These are phyloP conservation scores for Cutaneotrichosporon arboriforme DNA, from an alignment of 1,284 basidiomycete species.

Conservation along the genomic window DNA sequence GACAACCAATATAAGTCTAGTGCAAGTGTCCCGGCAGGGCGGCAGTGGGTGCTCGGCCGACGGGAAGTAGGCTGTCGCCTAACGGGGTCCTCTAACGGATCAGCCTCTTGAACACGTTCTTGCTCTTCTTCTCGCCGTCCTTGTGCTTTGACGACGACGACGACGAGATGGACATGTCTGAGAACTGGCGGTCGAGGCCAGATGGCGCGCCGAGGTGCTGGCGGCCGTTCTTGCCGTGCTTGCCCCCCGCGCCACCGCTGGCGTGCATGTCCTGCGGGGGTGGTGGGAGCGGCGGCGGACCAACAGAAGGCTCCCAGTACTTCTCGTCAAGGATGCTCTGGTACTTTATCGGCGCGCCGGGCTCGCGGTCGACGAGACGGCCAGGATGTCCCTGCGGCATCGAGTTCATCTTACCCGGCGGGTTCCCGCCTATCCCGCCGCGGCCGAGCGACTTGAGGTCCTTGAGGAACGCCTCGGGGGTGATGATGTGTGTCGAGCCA, in stretches of 20 bases:
- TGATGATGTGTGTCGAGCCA: constrained; percentile 82
- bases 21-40: no score
- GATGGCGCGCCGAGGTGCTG: constrained; percentile 2
- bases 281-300: constrained; percentile 42
- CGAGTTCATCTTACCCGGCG: constrained; percentile 58
- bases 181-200: constrained; percentile 15
- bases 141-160: constrained; percentile 29
- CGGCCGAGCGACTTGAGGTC: constrained; percentile 78
- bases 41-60: no score
- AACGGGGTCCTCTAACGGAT: no score
- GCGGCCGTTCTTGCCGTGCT: constrained; percentile 3
- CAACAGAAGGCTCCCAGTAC: constrained; percentile 45
- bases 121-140: constrained; percentile 55
- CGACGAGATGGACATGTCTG: constrained; percentile 12
- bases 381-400: constrained; percentile 49
- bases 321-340: constrained; percentile 52
- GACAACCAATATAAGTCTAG: neutral
- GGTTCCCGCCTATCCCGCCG: constrained; percentile 61
- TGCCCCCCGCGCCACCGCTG: constrained; percentile 14
- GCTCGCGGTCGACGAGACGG: constrained; percentile 52
- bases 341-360: constrained; percentile 65
- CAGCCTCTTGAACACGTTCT: constrained; percentile 60
- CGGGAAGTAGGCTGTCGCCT: no score
- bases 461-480: constrained; percentile 77
- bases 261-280: constrained; percentile 32